Base-by-base conservation (phyloP, 208 protist species). In the Crithidia sp. region DNA sequence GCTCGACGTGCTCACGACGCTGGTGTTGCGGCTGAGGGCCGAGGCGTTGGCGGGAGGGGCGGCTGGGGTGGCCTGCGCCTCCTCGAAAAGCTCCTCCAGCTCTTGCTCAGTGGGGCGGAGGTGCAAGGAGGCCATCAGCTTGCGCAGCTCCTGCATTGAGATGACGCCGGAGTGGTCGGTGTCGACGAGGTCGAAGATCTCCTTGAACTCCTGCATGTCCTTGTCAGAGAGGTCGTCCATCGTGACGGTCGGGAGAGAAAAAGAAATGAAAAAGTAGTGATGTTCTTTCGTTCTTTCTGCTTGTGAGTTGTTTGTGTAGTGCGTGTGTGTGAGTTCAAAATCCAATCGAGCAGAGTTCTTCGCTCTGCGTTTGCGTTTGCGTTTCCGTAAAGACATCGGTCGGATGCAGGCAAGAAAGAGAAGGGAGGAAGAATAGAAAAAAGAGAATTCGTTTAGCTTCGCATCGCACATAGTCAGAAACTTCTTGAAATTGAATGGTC, bases 181-280 rank as follows among this genome's bases (percentile, higher is more conserved):
- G 74, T 97, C 93, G 14, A 97, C 88, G 13, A 98, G 87, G 71
- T 95, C 82, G 72, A 98, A 98, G 67, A 97, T 97, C 74, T 98
- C 95, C 41, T 92, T 91, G 64, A 98, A 96, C 80, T 98, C 92
- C 28, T 83, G 68, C 40, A 93, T 49, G 64, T 96, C 90, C 76
- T 87, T 84, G 36, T 91, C 82, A 14, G 78, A 84, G 16, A 96
- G 78, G 19, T 79, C 55, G 19, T 80, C 64, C 47, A 75, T 79
- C 40, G 77, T 4, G 40, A 53, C 4, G 12, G 5, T 36, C 44
- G 16, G 7, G 16, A 19, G 52, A 7, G 39, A 37, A 19, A 58
- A 37, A 57, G 36, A 49, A 64, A 52, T n/a, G 50, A 10, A 7
- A 43, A 43, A 5, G 28, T 28, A 28, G 28, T 28, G 16, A 37